These are phyloP conservation scores for Exobasidium cylindrosporum DNA, from an alignment of 1,284 basidiomycete genomes.

Conservation along the genomic window DNA sequence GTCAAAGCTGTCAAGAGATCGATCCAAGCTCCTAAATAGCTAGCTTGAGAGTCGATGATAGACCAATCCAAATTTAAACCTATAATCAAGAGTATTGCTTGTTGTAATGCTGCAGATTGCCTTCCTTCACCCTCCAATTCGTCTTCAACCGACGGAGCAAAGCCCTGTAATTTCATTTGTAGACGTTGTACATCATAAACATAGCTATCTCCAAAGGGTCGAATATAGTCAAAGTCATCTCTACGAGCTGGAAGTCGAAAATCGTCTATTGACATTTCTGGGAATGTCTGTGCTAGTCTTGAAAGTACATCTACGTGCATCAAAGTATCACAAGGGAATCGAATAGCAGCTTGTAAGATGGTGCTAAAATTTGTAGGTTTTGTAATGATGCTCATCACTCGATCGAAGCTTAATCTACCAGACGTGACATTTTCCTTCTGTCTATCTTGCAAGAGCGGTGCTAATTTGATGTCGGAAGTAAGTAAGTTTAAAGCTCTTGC, in stretches of 20 bases:
- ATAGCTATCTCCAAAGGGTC: slow-evolving; percentile 77
- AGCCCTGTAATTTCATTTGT: slow-evolving; percentile 49
- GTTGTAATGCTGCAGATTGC: slow-evolving; percentile 34
- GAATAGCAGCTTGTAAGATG: slow-evolving; percentile 65
- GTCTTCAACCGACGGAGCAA: slow-evolving; percentile 48
- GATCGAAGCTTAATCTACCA: slow-evolving; percentile 59
- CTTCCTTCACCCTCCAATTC: slow-evolving; percentile 13
- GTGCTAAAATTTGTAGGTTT: slow-evolving; percentile 63
- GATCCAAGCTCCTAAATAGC: slow-evolving; percentile 75
- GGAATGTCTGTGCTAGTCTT: slow-evolving; percentile 51
- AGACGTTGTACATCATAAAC: slow-evolving; percentile 61
- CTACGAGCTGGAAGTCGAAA: slow-evolving; percentile 66
- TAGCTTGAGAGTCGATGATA: slow-evolving; percentile 72
- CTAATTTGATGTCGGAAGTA: slow-evolving; percentile 52
- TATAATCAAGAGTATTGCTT: slow-evolving; percentile 57
- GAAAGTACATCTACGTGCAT: slow-evolving; percentile 63
- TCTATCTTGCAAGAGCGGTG: slow-evolving; percentile 41
- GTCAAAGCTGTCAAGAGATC: slow-evolving; percentile 63
- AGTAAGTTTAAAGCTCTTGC: slow-evolving; percentile 70
- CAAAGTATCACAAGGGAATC: slow-evolving; percentile 68
- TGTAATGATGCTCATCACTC: slow-evolving; percentile 65
- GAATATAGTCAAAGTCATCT: slow-evolving; percentile 59
- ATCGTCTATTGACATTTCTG: slow-evolving; percentile 50
- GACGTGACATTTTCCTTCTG: slow-evolving; percentile 53
- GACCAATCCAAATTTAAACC: slow-evolving; percentile 81